Percentiles rank a stretch among this genome's conserved stretches.
Conservation (phyloP, 2,329 filamentous ascomycete species). For the Helotiales sp. region DNA sequence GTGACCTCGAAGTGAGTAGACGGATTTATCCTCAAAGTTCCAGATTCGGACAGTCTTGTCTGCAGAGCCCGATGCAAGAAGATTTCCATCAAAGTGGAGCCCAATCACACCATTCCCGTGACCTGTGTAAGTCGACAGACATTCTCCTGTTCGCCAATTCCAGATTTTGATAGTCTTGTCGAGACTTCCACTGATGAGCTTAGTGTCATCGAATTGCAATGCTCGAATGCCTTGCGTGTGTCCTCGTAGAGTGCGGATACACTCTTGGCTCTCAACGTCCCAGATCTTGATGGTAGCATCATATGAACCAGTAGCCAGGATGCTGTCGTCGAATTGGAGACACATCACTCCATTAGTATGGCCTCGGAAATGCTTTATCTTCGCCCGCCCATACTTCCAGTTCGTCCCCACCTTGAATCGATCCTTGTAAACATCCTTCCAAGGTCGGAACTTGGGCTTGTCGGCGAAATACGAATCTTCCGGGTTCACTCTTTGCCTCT, state of each 20-base stretch:
- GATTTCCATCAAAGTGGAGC: slow-evolving; percentile 81
- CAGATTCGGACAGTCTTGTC: slow-evolving; percentile 91
- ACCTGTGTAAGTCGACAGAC: slow-evolving; percentile 75
- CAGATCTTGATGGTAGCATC: slow-evolving; percentile 95
- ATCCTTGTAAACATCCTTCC: slow-evolving; percentile 97
- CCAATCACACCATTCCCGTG: slow-evolving; percentile 83
- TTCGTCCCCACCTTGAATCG: slow-evolving; percentile 94
- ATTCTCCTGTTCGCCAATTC: slow-evolving; percentile 93
- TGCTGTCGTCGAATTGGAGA: slow-evolving; percentile 76
- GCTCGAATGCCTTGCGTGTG: slow-evolving; percentile 84
- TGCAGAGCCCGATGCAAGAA: slow-evolving; percentile 84
- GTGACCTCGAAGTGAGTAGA: slow-evolving; percentile 79
- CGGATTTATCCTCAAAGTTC: slow-evolving; percentile 83
- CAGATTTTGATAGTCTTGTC: slow-evolving; percentile 89
- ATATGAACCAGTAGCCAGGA: slow-evolving; percentile 92
- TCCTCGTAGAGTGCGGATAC: slow-evolving; percentile 79
- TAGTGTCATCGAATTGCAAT: slow-evolving; percentile 89
- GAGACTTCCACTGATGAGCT: slow-evolving; percentile 86
- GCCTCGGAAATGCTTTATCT: slow-evolving; percentile 79
- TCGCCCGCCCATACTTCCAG: slow-evolving; percentile 93
- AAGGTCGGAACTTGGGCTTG: slow-evolving; percentile 64
- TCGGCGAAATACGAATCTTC: slow-evolving; percentile 23
- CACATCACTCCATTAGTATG: slow-evolving; percentile 81
- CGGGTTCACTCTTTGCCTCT: slow-evolving; percentile 26
- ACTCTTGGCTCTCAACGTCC: slow-evolving; percentile 86